Conservation (phyloP, 2,329 filamentous ascomycete genomes). For the Coniella lustricola region DNA sequence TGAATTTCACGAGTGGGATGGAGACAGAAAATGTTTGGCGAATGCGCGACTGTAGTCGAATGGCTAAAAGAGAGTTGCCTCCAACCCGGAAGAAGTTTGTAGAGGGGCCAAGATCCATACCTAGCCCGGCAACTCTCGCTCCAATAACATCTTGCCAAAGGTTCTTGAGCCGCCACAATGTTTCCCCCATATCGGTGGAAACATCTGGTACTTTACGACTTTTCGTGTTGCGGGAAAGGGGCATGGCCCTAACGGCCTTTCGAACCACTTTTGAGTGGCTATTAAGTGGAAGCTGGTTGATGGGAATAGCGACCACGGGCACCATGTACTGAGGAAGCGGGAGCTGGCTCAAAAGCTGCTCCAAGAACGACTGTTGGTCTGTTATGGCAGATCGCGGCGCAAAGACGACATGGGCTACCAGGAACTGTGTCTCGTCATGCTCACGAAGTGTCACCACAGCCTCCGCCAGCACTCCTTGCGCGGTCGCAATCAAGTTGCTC, state of each 20-base stretch:
- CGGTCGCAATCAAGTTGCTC: neutral
- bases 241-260: conserved; percentile 19
- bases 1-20: conserved; percentile 28
- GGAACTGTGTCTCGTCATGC: neutral
- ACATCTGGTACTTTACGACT: neutral
- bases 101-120: neutral
- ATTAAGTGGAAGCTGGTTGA: conserved; percentile 25
- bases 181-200: neutral
- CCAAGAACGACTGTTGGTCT: conserved; percentile 1
- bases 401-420: conserved; percentile 3
- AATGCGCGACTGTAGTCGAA: conserved; percentile 31
- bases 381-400: neutral
- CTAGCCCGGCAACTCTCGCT: neutral
- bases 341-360: conserved; percentile 13
- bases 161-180: neutral
- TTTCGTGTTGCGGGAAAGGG: conserved; percentile 15
- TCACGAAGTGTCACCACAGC: conserved; percentile 1
- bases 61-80: conserved; percentile 33
- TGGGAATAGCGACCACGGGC: conserved; percentile 22
- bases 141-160: neutral
- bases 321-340: conserved; percentile 29
- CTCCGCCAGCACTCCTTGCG: neutral
- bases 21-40: conserved; percentile 23
- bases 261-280: conserved; percentile 27
- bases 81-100: conserved; percentile 36